Evolutionary conservation across 2,329 filamentous ascomycete species (phyloP).

Genomic region (Sordariomycetes sp.): DNA sequence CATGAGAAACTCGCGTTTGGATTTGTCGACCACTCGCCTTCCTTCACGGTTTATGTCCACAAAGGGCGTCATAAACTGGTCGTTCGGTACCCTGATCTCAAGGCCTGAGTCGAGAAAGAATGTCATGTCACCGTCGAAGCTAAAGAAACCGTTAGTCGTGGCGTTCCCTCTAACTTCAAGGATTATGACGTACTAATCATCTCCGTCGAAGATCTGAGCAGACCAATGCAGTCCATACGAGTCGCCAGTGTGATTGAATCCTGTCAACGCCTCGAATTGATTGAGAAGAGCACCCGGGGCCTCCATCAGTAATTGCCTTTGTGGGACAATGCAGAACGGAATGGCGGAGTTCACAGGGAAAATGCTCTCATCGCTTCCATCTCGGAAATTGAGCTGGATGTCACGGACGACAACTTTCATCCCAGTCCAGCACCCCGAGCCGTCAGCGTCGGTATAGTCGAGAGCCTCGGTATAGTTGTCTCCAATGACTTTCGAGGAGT

Average conservation of each 20-base stretch:
- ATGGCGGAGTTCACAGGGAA: slow-evolving; percentile 13
- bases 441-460: slow-evolving; percentile 7
- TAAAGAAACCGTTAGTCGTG: slow-evolving; percentile 2
- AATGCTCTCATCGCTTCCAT: slow-evolving; percentile 15
- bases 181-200: slow-evolving; percentile 5
- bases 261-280: slow-evolving; percentile 10
- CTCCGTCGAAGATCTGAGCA: slow-evolving; percentile 7
- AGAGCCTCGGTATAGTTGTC: slow-evolving; percentile 16
- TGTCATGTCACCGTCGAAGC: slow-evolving; percentile 17
- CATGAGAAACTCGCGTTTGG: slow-evolving; percentile 14
- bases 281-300: slow-evolving; percentile 10
- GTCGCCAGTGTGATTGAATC: slow-evolving; percentile 4
- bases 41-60: slow-evolving; percentile 17
- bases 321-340: slow-evolving; percentile 18
- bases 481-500: slow-evolving; percentile 18
- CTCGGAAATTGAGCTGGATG: slow-evolving; percentile 15
- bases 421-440: slow-evolving; percentile 10
- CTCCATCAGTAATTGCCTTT: slow-evolving; percentile 18
- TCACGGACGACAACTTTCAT: slow-evolving; percentile 13
- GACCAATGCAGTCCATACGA: slow-evolving; percentile 10
- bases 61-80: slow-evolving; percentile 17
- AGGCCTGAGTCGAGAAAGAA: slow-evolving; percentile 17
- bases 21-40: slow-evolving; percentile 9
- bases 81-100: slow-evolving; percentile 16
- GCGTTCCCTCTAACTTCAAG: neutral